Base-by-base conservation (phyloP, 805 yeast species). In the Starmerella vaccinii region DNA sequence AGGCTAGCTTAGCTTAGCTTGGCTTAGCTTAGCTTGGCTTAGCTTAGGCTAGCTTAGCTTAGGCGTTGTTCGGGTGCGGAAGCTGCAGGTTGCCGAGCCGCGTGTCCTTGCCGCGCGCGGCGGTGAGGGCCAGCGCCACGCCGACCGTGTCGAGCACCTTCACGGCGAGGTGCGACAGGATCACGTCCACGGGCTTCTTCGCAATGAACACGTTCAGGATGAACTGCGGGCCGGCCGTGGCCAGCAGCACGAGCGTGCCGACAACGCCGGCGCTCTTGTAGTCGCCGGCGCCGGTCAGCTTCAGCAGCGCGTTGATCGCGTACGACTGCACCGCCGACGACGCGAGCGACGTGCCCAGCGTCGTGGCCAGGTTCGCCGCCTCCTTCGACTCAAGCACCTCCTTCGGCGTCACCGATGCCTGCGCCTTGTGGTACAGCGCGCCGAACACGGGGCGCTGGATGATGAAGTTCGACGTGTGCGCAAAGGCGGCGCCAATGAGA, bases 141-240 rank as follows among this genome's bases (percentile, higher is more conserved):
- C 73, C 73, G 26, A 70, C 71, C 24, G 73, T 69, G 61, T 70
- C 73, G 24, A 70, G 58, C 33, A 69, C 50, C 46, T 67, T 59
- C 16, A 64, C 58, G 16, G 63, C 65, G 29, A 58, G 49, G 54
- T 61, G 57, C 46, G 67, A 64, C 26, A 63, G 57, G 27, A 70
- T 49, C 29, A 62, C 61, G 52, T 70, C 72, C 9, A 61, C 23
- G 15, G 69, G 63, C 51, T 66, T 59, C 60, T 63, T 59, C 50
- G 69, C 66, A 44, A 67, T 56, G 49, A 69, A 54, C 48, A 68
- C 41, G 46, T 60, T 61, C 48, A 58, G 53, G 35, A 68, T 62
- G 18, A 69, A 50, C 38, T 61, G 51, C 22, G 73, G 73, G 22
- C 65, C 62, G 37, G 69, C 52, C 52, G 62, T 55, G 49, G 64